Conservation (phyloP, 2,329 filamentous ascomycete genomes). For the Stemphylium beticola region DNA sequence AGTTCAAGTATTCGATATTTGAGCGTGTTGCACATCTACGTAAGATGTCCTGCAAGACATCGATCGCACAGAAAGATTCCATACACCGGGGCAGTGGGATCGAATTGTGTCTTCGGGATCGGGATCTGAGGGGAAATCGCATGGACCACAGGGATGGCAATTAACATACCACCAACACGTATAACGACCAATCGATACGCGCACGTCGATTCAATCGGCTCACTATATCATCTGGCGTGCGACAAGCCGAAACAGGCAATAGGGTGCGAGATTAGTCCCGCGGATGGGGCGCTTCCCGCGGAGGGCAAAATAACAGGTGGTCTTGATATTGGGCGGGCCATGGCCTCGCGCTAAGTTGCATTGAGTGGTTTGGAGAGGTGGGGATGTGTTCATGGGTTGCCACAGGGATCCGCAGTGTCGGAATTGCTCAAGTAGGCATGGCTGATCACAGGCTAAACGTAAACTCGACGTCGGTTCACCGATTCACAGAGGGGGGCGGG, state of each 20-base stretch:
- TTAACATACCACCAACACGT: background rate
- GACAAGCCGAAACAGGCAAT: background rate
- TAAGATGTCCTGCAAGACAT: background rate
- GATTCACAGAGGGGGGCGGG: no score
- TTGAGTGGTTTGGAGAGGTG: background rate
- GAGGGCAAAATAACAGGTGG: background rate
- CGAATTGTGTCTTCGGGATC: conserved; percentile 1
- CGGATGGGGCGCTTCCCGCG: background rate
- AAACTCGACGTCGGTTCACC: conserved; percentile 8
- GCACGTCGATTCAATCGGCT: background rate
- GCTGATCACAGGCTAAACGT: conserved; percentile 4
- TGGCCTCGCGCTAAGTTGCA: conserved; percentile 4
- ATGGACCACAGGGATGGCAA: conserved; percentile 2
- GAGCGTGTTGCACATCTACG: background rate
- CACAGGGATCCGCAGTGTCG: background rate
- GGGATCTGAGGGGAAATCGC: conserved; percentile 5
- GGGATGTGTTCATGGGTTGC: background rate
- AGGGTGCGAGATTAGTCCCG: conserved; percentile 1
- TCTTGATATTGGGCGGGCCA: no score
- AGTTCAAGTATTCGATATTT: background rate
- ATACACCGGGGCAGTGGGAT: conserved; percentile 1
- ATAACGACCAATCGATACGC: background rate
- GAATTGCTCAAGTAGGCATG: conserved; percentile 6
- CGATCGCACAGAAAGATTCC: background rate
- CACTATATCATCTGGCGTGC: background rate